These are phyloP conservation scores for Asparagopsis taxiformis DNA, from an alignment of 31 red algal genomes.

Conservation along the genomic window DNA sequence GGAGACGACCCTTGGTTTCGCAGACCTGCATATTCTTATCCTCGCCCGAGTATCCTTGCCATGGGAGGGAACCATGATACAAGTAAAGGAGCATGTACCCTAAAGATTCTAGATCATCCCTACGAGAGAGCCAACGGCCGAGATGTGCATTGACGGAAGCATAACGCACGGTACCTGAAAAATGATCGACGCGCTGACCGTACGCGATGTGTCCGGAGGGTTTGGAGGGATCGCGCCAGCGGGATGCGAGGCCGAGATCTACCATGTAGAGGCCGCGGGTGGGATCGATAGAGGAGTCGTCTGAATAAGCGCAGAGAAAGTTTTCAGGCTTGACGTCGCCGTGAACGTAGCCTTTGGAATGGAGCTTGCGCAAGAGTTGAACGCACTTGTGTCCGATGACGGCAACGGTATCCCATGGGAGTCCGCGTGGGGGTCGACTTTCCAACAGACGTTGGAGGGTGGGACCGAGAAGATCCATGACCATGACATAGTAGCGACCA, in stretches of 20 bases:
- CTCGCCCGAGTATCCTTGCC: constrained; percentile 97
- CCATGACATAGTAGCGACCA: constrained; percentile 97
- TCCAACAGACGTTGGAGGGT: constrained; percentile 92
- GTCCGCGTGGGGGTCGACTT: constrained; percentile 63
- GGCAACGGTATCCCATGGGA: constrained; percentile 81
- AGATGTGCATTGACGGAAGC: constrained; percentile 97
- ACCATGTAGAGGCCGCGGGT: constrained; percentile 83
- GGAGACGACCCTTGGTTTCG: constrained; percentile 91
- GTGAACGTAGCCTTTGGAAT: constrained; percentile 88
- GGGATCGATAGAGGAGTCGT: constrained; percentile 39
- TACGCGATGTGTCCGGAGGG: constrained; percentile 88
- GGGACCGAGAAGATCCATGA: constrained; percentile 95
- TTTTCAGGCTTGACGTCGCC: constrained; percentile 99
- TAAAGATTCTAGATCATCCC: constrained; percentile 92
- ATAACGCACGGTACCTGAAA: constrained; percentile 95
- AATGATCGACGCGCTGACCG: constrained; percentile 96
- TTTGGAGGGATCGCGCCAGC: constrained; percentile 76
- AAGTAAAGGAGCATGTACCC: constrained; percentile 98
- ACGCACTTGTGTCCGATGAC: constrained; percentile 91
- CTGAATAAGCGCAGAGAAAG: constrained; percentile 82
- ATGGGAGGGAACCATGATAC: constrained; percentile 87
- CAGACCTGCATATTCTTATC: constrained; percentile 99
- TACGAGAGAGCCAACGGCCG: constrained; percentile 85
- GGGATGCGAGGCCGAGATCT: constrained; percentile 85
- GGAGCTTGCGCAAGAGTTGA: constrained; percentile 78